Evolutionary conservation across 306 rosid genomes (phyloP).

Genomic region (Quercus parvula): DNA sequence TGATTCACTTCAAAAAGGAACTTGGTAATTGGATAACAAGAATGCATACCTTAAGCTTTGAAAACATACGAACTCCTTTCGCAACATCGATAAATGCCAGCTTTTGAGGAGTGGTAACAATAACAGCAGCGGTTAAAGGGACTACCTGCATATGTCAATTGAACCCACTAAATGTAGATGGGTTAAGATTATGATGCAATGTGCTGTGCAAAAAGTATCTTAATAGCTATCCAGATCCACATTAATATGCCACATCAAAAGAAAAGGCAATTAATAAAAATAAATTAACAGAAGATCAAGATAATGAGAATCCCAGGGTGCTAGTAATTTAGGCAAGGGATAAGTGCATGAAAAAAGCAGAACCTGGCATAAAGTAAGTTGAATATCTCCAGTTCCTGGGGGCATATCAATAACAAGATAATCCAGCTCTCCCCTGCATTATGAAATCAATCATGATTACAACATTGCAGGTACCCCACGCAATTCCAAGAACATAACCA

Average conservation of each 20-base stretch:
- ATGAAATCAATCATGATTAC: slow-evolving; percentile 21
- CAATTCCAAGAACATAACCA: not conserved
- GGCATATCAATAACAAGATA: slow-evolving; percentile 97
- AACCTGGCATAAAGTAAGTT: slow-evolving; percentile 98
- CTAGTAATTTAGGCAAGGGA: not conserved
- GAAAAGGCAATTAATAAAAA: not conserved
- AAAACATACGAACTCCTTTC: slow-evolving; percentile 99
- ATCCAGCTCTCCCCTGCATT: slow-evolving; percentile 95
- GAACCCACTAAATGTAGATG: slow-evolving; percentile 20
- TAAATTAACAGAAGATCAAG: slow-evolving; percentile 4
- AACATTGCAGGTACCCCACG: slow-evolving; percentile 9
- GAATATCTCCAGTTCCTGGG: slow-evolving; percentile 99
- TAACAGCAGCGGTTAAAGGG: slow-evolving; percentile 94
- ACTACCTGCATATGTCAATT: slow-evolving; percentile 56
- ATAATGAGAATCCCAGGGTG: not conserved
- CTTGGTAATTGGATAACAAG: slow-evolving; percentile 11
- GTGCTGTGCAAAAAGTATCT: not conserved
- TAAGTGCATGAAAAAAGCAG: not conserved
- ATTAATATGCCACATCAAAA: not conserved
- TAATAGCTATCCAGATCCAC: not conserved
- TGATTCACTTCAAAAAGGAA: not conserved
- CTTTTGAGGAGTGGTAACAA: slow-evolving; percentile 97
- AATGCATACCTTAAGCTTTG: slow-evolving; percentile 82
- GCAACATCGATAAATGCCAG: slow-evolving; percentile 96
- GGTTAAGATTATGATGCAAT: not conserved